Evolutionary conservation across 2,329 filamentous ascomycete species (phyloP), one percentile per base, ranked within the genome.

Genomic region (Aspergillus tamarii): DNA sequence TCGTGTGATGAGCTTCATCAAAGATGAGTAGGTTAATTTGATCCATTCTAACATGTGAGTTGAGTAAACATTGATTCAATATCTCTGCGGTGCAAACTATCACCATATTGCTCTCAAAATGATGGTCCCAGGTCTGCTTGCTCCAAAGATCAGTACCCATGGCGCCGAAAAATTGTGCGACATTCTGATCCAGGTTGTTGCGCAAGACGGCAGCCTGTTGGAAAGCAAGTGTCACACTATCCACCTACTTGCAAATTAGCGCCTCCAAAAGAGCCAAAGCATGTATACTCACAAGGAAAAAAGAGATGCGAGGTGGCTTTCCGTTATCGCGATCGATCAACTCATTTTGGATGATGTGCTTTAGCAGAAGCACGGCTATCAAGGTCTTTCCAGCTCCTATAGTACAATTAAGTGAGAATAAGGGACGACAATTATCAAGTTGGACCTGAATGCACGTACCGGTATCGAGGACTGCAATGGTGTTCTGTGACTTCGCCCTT

Each of bases 1-100:
- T 99, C 0, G 94, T 89, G 73, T 98, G 95, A 72, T 99, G 95
- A 7, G 94, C 95, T 78, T 99, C 95, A 72, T 99, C 95, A 68
- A 99, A 97, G 64, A 98, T 89, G 43, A 99, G 83, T 1, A 99
- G 85, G 72, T 94, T 98, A 76, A 98, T 93, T 69, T 91, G 87
- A 21, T 87, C 82, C 81, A 99, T 97, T 11, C 78, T 85, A 64
- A 97, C 85, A 77, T 93, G 96, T 0, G 91, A 90, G 70, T 91
- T 90, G 67, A 89, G 86, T 2, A 99, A 84, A 69, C 91, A 93
- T 66, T 92, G 88, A 41, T 91, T 85, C 5, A 98, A 83, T 3
- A 98, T 90, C 70, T 95, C 93, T 0, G 94, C 94, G 0, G 95
- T 98, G 79, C 93, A 97, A 7, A 98, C 93, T 67, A 98, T 86